These are phyloP conservation scores for Ascochyta koolunga DNA, from an alignment of 2,329 filamentous ascomycete genomes.

Conservation along the genomic window DNA sequence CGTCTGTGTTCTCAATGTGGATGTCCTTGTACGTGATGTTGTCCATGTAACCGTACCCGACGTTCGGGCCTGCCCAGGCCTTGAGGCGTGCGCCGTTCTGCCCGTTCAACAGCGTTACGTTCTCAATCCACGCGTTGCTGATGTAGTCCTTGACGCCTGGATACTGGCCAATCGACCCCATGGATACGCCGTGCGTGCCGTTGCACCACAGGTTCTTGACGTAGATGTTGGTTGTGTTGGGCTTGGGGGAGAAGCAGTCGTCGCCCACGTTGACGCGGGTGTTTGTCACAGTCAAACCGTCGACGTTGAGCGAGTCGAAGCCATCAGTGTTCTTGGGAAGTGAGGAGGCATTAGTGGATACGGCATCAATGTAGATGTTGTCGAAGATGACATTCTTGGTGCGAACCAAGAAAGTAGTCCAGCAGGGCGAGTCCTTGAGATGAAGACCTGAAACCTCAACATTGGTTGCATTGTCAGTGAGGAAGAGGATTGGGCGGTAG, in stretches of 20 bases:
- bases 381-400: slow-evolving; percentile 62
- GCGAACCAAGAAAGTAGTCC: slow-evolving; percentile 67
- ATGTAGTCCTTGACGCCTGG: slow-evolving; percentile 41
- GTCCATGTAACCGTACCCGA: slow-evolving; percentile 65
- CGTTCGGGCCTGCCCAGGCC: slow-evolving; percentile 63
- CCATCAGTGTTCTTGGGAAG: slow-evolving; percentile 68
- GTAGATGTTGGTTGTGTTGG: slow-evolving; percentile 44
- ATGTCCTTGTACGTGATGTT: slow-evolving; percentile 69
- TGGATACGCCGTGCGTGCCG: slow-evolving; percentile 42
- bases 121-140: slow-evolving; percentile 60
- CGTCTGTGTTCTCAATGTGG: slow-evolving; percentile 64
- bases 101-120: slow-evolving; percentile 62
- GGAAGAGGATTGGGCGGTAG: slow-evolving; percentile 65
- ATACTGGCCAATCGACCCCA: slow-evolving; percentile 43
- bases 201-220: slow-evolving; percentile 45
- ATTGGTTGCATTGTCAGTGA: slow-evolving; percentile 66
- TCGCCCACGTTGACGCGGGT: slow-evolving; percentile 45
- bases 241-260: slow-evolving; percentile 42
- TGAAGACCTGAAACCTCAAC: slow-evolving; percentile 64
- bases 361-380: slow-evolving; percentile 61
- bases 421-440: slow-evolving; percentile 66
- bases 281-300: slow-evolving; percentile 54
- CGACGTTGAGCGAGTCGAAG: slow-evolving; percentile 65
- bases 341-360: slow-evolving; percentile 56
- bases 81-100: slow-evolving; percentile 65